A percentile compares a stretch with the other conserved stretches of the same genome.
phyloP scores from a whole-genome alignment of 768 basidiomycete genomes.

The Tricholomella constricta region DNA sequence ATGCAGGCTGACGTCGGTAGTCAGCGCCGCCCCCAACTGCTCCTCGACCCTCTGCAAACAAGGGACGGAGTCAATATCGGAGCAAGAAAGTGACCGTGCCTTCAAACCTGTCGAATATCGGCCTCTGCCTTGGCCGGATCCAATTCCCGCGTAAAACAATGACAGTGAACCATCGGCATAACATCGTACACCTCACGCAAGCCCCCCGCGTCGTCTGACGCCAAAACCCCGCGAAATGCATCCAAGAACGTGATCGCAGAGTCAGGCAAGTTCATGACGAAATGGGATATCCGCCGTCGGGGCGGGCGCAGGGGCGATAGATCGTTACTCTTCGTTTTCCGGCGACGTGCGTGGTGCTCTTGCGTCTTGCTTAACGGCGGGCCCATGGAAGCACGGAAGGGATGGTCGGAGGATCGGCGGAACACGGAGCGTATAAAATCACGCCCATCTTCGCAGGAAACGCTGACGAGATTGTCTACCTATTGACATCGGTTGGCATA shows the following conservation, averaged over 20 bases:
- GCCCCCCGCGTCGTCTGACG: conserved; percentile 34
- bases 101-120: conserved; percentile 81
- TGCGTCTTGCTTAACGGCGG: conserved; percentile 50
- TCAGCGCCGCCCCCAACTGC: conserved; percentile 56
- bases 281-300: conserved; percentile 72
- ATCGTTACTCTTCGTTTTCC: conserved; percentile 24
- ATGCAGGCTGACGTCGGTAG: conserved; percentile 56
- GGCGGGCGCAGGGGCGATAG: conserved; percentile 19
- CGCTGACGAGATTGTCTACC: conserved; percentile 72
- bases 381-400: conserved; percentile 63
- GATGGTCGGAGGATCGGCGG: conserved; percentile 54
- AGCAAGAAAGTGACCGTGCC: conserved; percentile 2
- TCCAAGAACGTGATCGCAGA: conserved; percentile 88
- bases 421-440: conserved; percentile 75
- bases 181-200: conserved; percentile 50
- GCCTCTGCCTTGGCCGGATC: conserved; percentile 64
- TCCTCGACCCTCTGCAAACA: conserved; percentile 67
- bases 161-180: conserved; percentile 93
- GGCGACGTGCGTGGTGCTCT: conserved; percentile 41
- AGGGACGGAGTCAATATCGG: conserved; percentile 16
- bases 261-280: conserved; percentile 98
- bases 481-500: conserved; percentile 28
- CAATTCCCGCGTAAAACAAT: conserved; percentile 92
- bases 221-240: conserved; percentile 78
- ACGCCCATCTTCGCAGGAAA: conserved; percentile 83